Evolutionary conservation across 2,329 filamentous ascomycete species (phyloP).

Genomic region (Pyrenophora tritici-repentis): DNA sequence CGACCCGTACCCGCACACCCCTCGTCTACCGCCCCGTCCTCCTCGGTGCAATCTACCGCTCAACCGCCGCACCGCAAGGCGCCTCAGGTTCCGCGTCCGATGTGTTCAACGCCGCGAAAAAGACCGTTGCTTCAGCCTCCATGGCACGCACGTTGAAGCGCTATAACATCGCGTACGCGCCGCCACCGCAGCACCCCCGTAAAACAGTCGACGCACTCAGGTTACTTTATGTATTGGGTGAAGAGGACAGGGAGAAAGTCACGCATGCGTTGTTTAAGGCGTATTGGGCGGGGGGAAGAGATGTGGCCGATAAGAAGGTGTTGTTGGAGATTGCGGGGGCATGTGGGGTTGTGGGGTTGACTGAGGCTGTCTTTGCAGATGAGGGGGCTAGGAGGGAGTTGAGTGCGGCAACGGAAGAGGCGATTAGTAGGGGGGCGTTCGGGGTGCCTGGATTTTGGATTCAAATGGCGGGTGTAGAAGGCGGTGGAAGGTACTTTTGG

Average conservation of each 20-base stretch:
- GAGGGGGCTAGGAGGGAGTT: conserved; percentile 28
- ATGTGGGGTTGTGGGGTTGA: conserved; percentile 27
- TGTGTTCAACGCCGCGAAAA: conserved; percentile 44
- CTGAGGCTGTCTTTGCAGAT: conserved; percentile 21
- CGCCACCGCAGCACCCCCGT: conserved; percentile 38
- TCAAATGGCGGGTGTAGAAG: conserved; percentile 22
- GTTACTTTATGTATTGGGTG: conserved; percentile 32
- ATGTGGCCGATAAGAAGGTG: conserved; percentile 29
- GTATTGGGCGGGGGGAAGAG: conserved; percentile 42
- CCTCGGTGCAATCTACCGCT: conserved; percentile 45
- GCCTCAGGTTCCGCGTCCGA: conserved; percentile 43
- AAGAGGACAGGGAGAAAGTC: conserved; percentile 22
- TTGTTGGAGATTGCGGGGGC: conserved; percentile 32
- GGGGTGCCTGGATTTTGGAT: conserved; percentile 46
- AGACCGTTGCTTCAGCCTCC: conserved; percentile 30
- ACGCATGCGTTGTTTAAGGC: conserved; percentile 36
- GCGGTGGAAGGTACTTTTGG: conserved; percentile 39
- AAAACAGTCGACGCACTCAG: conserved; percentile 43
- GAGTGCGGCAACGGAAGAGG: conserved; percentile 32
- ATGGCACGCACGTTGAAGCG: conserved; percentile 40
- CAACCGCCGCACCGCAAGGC: conserved; percentile 44
- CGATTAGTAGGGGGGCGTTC: conserved; percentile 41
- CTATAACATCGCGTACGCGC: conserved; percentile 38
- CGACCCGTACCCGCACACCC: conserved; percentile 30
- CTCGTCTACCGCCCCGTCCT: conserved; percentile 39